These are phyloP conservation scores for Plectranthus barbatus DNA, from an alignment of 257 asterid genomes.

Conservation along the genomic window DNA sequence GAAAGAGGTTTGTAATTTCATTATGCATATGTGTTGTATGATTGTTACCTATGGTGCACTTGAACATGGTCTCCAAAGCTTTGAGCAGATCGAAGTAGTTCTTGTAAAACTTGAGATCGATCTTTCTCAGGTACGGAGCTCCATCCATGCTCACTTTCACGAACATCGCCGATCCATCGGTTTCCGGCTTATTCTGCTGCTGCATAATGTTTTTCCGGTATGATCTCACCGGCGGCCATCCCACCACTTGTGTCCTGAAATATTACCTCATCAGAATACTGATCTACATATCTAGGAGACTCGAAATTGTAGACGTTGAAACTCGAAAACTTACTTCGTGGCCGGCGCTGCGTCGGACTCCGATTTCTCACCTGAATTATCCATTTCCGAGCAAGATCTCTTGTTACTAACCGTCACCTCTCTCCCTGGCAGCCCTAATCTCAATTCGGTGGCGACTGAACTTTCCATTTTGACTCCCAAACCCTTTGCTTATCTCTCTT, in stretches of 20 bases:
- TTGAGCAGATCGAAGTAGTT: slow-evolving; percentile 63
- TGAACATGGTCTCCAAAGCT: slow-evolving; percentile 74
- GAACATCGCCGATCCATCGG: slow-evolving; percentile 55
- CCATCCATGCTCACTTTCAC: slow-evolving; percentile 99
- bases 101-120: slow-evolving; percentile 55
- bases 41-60: slow-evolving; percentile 54
- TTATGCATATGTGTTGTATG: too few species aligned
- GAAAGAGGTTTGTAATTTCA: not conserved
- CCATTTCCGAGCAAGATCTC: slow-evolving; percentile 59
- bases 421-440: slow-evolving; percentile 73
- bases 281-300: too few species aligned
- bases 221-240: slow-evolving; percentile 96
- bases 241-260: slow-evolving; percentile 58
- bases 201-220: slow-evolving; percentile 57
- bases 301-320: too few species aligned
- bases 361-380: slow-evolving; percentile 9
- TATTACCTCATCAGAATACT: not conserved
- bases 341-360: slow-evolving; percentile 30
- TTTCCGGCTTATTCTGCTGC: slow-evolving; percentile 33
- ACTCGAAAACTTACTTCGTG: slow-evolving; percentile 43
- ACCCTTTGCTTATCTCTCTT: not conserved
- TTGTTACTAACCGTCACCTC: slow-evolving; percentile 38
- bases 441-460: slow-evolving; percentile 45
- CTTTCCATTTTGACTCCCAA: slow-evolving; percentile 14
- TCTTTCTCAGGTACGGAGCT: slow-evolving; percentile 82